Percentiles rank a stretch among this genome's conserved stretches.
Evolutionary conservation across 129 eudicot species (phyloP).

Genomic region (Artemisia annua): DNA sequence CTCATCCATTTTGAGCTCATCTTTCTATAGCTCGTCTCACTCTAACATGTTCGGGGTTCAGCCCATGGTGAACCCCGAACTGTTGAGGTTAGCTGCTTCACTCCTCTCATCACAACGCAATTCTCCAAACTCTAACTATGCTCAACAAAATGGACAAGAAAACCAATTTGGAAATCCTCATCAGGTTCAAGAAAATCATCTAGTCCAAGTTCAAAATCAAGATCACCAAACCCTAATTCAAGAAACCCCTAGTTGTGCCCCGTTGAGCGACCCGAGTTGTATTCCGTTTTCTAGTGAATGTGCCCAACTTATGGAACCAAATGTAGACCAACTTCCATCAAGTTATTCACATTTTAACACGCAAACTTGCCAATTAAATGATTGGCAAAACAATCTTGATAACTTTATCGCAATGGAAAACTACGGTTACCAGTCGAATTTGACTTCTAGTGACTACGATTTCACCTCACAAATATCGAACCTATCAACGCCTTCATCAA

Average conservation of each 20-base stretch:
- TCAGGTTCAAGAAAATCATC: constrained; percentile 36
- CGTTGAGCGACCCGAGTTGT: constrained; percentile 27
- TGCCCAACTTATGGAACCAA: constrained; percentile 47
- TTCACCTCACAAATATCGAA: constrained; percentile 38
- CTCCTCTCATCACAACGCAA: constrained; percentile 50
- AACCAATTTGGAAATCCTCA: constrained; percentile 23
- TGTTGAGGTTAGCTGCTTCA: constrained; percentile 65
- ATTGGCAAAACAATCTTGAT: constrained; percentile 49
- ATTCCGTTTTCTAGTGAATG: constrained; percentile 38
- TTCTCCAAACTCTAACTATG: constrained; percentile 31
- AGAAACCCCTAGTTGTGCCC: constrained; percentile 35
- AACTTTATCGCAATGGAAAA: constrained; percentile 30
- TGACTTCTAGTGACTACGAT: constrained; percentile 30
- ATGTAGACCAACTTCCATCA: constrained; percentile 42
- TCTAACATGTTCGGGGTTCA: constrained; percentile 52
- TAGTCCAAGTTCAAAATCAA: constrained; percentile 42
- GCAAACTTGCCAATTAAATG: constrained; percentile 35
- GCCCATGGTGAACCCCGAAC: constrained; percentile 53
- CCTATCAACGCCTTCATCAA: constrained; percentile 59
- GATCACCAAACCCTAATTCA: constrained; percentile 48
- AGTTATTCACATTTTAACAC: constrained; percentile 39
- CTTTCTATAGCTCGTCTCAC: constrained; percentile 39
- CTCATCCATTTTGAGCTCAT: constrained; percentile 57
- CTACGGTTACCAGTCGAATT: constrained; percentile 40
- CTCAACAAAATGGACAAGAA: constrained; percentile 40